These are phyloP conservation scores for Ophiostoma quercus DNA, from an alignment of 2,329 filamentous ascomycete species.

Conservation along the genomic window DNA sequence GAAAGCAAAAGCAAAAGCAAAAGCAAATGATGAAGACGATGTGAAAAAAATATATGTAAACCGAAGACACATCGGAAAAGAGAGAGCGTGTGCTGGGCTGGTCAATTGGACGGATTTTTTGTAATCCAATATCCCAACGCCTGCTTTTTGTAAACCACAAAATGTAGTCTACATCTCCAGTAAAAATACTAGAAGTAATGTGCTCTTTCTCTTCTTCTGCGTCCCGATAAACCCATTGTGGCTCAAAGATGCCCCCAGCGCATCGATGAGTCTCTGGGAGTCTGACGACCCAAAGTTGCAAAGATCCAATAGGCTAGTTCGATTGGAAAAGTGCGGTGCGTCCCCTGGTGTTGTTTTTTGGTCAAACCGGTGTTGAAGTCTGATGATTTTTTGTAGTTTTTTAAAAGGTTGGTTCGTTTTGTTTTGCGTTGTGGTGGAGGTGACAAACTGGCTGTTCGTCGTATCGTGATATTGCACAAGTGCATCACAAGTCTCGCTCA, in stretches of 20 bases:
- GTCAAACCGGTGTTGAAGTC: no score
- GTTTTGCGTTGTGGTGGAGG: not conserved
- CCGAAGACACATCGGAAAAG: not conserved
- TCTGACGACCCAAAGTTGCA: not conserved
- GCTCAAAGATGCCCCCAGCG: constrained; percentile 5
- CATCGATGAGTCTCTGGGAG: constrained; percentile 4
- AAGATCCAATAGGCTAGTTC: not conserved
- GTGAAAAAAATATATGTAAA: not conserved
- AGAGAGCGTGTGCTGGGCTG: not conserved
- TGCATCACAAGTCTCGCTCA: not conserved
- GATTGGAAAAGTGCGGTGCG: not conserved
- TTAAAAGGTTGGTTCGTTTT: not conserved
- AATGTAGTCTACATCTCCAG: not conserved
- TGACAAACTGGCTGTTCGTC: not conserved
- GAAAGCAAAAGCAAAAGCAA: not conserved
- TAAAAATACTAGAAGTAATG: not conserved
- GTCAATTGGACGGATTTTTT: not conserved
- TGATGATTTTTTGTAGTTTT: not conserved
- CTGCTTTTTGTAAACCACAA: not conserved
- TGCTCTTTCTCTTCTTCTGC: not conserved
- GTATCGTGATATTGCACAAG: not conserved
- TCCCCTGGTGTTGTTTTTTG: not conserved
- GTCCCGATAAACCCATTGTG: not conserved
- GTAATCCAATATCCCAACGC: not conserved
- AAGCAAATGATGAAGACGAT: not conserved